These are phyloP conservation scores for Vitis rupestris DNA, from an alignment of 164 flowering plant genomes.

Conservation along the genomic window DNA sequence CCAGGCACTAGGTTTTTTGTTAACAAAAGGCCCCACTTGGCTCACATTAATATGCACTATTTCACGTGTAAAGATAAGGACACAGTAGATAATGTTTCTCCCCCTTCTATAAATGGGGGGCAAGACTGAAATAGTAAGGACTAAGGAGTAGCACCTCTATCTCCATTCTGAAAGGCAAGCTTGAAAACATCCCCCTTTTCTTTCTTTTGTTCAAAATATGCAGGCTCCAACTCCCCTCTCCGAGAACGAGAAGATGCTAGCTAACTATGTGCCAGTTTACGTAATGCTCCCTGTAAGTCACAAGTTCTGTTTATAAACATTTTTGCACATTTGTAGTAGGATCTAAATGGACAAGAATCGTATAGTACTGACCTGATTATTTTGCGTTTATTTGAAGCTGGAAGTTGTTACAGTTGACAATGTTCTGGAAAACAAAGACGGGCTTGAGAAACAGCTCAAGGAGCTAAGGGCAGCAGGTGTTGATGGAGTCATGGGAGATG, in stretches of 20 bases:
- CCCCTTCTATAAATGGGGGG: not conserved
- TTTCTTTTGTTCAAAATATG: constrained; percentile 20
- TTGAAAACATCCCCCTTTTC: not conserved
- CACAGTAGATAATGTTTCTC: not conserved
- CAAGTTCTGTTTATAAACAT: not conserved
- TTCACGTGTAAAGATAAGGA: constrained; percentile 2
- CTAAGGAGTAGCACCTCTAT: not conserved
- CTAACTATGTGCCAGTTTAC: constrained; percentile 67
- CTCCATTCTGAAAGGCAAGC: constrained; percentile 4
- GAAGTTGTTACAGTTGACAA: constrained; percentile 57
- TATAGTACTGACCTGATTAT: too few species aligned
- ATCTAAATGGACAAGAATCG: too few species aligned
- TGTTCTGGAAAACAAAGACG: constrained; percentile 35
- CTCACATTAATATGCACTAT: constrained; percentile 1
- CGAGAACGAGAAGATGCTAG: constrained; percentile 40
- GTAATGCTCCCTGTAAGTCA: constrained; percentile 62
- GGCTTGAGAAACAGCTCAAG: constrained; percentile 55
- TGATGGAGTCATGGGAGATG: constrained; percentile 93
- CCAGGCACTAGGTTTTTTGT: not conserved
- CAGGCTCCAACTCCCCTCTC: constrained; percentile 29
- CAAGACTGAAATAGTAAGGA: not conserved
- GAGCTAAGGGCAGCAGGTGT: constrained; percentile 55
- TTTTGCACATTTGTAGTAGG: too few species aligned
- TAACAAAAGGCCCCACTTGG: not conserved
- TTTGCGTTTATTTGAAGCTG: constrained; percentile 33